Evolutionary conservation across 805 yeast species (phyloP), one percentile per base, ranked within the genome.

Genomic region (Candida sakaeoensis): DNA sequence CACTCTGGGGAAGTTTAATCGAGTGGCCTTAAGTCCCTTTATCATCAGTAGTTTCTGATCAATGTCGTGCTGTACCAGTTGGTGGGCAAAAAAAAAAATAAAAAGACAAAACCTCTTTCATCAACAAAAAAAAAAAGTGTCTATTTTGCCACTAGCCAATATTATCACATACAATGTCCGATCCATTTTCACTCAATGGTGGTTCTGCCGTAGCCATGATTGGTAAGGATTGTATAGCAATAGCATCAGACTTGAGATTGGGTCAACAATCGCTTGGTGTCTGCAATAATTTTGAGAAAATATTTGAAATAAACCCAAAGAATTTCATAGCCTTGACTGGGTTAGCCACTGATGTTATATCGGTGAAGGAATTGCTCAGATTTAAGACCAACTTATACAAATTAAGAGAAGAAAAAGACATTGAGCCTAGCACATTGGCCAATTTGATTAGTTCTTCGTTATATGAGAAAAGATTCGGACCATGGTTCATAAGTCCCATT

Each of bases 161-260:
- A 27, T n/a, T n/a, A n/a, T n/a, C n/a, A n/a, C n/a, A n/a, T 6
- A 19, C 12, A 15, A 79, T 81, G 87, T 80, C 86, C 27, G 88
- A 82, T 63, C 88, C 88, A 54, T 80, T 85, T 59, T 79, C 87
- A 27, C 72, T 82, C 51, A 82, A 82, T 57, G 88, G 81, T 72
- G 99, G 99, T 66, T 77, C 95, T 48, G 96, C 95, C 38, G 95
- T 95, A 24, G 99, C 99, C 49, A 93, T 93, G 99, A 83, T 83
- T 18, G 99, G 99, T 54, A 90, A 95, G 59, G 97, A 89, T 52
- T 93, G 99, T 72, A 90, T 93, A 41, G 99, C 98, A 22, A 89
- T 93, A 55, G 99, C 97, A 3, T 83, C 93, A 53, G 99, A 93
- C 66, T 72, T 93, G 57, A 82, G 98, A 55, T 72, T 93, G 46